Conservation (phyloP, 345 rosid species). For the Populus tremula region DNA sequence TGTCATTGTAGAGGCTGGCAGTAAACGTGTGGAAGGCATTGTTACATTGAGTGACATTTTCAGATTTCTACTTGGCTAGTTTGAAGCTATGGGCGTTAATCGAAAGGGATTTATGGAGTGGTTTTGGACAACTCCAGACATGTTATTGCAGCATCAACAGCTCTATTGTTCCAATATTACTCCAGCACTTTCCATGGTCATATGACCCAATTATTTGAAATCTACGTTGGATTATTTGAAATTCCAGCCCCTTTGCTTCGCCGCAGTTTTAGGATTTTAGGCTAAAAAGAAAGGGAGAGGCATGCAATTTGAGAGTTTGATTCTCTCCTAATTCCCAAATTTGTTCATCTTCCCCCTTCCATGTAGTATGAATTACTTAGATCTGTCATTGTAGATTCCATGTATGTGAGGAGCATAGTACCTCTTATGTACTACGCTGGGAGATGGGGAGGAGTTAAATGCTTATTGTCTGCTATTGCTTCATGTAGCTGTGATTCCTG, state of each 20-base stretch:
- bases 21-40: conserved; percentile 35
- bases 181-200: conserved; percentile 5
- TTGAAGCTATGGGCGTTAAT: conserved; percentile 7
- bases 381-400: conserved; percentile 23
- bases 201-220: conserved; percentile 10
- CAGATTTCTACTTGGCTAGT: conserved; percentile 35
- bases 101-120: conserved; percentile 16
- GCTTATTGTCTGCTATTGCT: conserved; percentile 13
- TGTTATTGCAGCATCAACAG: conserved; percentile 22
- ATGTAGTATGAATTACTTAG: conserved; percentile 5
- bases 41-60: conserved; percentile 28
- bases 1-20: conserved; percentile 34
- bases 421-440: conserved; percentile 22
- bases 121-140: not conserved
- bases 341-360: conserved; percentile 21
- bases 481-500: conserved; percentile 12
- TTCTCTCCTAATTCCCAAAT: conserved; percentile 17
- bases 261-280: conserved; percentile 37
- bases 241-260: conserved; percentile 27
- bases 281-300: conserved; percentile 34
- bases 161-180: conserved; percentile 3
- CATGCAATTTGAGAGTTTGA: conserved; percentile 28
- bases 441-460: conserved; percentile 16
- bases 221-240: conserved; percentile 23
- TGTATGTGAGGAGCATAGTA: conserved; percentile 29